Evolutionary conservation across 164 flowering plant genomes (phyloP).

Genomic region (Umbellularia californica): DNA sequence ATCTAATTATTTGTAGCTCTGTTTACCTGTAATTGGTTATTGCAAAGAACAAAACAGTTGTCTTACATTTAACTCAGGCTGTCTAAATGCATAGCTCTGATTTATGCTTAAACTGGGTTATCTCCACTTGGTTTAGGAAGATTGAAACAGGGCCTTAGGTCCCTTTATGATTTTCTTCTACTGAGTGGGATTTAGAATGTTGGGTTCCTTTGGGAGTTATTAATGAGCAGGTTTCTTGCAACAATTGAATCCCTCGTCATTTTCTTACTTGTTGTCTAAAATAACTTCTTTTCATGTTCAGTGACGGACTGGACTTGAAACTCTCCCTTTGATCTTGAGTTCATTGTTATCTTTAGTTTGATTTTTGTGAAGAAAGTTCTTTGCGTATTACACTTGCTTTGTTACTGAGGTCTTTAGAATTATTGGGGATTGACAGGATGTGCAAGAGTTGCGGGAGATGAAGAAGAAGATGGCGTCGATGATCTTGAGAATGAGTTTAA

Average conservation of each 20-base stretch:
- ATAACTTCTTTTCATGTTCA: background rate
- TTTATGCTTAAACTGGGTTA: too few relatives aligned
- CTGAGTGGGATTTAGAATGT: background rate
- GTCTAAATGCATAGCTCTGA: too few relatives aligned
- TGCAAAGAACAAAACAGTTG: too few relatives aligned
- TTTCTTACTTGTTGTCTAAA: background rate
- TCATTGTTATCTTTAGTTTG: background rate
- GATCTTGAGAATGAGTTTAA: constrained; percentile 17
- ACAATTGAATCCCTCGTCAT: background rate
- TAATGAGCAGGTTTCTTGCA: background rate
- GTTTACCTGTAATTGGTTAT: too few relatives aligned
- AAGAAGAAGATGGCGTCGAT: constrained; percentile 7
- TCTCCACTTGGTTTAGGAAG: too few relatives aligned
- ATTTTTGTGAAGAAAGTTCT: too few relatives aligned
- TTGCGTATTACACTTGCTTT: background rate
- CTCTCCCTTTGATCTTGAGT: background rate
- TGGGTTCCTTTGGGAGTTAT: background rate
- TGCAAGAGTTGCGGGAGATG: constrained; percentile 49
- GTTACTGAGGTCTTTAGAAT: background rate
- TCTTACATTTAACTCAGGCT: too few relatives aligned
- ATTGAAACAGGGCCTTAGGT: background rate
- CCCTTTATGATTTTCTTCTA: background rate
- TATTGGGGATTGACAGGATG: constrained; percentile 29
- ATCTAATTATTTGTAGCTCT: too few relatives aligned
- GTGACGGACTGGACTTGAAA: background rate